Base-by-base conservation (phyloP, 73 alveolate species). In the Paramecium caudatum region DNA sequence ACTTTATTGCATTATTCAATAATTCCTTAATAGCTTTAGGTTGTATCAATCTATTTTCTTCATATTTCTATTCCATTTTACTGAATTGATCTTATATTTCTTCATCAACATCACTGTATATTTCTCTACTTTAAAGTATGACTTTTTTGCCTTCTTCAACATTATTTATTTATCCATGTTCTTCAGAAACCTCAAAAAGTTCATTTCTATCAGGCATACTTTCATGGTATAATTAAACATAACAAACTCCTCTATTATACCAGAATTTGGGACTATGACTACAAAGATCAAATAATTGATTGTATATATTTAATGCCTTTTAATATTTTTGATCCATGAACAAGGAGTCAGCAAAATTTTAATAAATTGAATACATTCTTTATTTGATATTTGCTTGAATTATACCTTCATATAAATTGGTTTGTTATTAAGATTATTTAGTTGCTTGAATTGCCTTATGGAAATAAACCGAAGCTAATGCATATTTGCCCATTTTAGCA, bases 191-290 rank as follows among this genome's bases (percentile, higher is more conserved):
- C 6, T 43, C 88, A 74, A 19, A 41, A 8, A 74, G 6, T 25
- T 19, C 62, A 37, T 74, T 39, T 13, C 19, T 39, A 3, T 74
- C 88, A 16, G 62, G 65, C 8, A 41, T 39, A 3, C 16, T 41
- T 15, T 74, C 88, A 74, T 74, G 88, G 19, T 41, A 74, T 8
- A 37, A 5, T 74, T 74, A 9, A 39, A 74, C 43, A 15, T 8
- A 43, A 74, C 88, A 74, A 3, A 74, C 88, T 39, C 88, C 88
- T 45, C 68, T 74, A 45, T 74, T 74, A 43, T 74, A 74, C 88
- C 88, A 74, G 19, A 74, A 74, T 15, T 74, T 74, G 1, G 62
- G 25, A 37, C 62, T 74, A 8, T 45, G 13, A 30, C 25, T 21
- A 43, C 88, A 74, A 0, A n/a, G 9, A 9, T 74, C 88, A 39